A percentile compares a stretch with the other conserved stretches of the same genome.
These are phyloP conservation scores for Rhipidocladum racemiflorum DNA, from an alignment of 176 grass and related monocot genomes.

Conservation along the genomic window DNA sequence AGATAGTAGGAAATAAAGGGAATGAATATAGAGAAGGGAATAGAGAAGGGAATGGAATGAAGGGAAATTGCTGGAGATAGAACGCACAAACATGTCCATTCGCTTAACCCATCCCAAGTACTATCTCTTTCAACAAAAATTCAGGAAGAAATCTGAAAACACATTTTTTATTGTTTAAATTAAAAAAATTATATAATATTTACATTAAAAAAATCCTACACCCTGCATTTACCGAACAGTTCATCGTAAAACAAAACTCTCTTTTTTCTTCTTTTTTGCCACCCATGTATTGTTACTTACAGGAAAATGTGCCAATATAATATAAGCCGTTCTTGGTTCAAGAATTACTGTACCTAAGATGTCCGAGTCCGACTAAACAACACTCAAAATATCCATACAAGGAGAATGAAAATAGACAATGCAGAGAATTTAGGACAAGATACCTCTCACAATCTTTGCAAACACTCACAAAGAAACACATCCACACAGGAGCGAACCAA, in stretches of 20 bases:
- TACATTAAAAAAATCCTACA: background rate
- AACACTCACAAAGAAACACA: constrained; percentile 16
- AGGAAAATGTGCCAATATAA: background rate
- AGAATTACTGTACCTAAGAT: constrained; percentile 30
- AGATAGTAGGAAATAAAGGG: too few species aligned
- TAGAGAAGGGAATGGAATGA: too few species aligned
- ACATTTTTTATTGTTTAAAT: background rate
- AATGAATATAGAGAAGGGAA: too few species aligned
- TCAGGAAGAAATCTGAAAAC: background rate
- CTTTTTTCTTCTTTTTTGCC: background rate
- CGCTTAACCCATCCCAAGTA: background rate
- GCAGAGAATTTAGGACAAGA: background rate
- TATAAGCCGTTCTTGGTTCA: constrained; percentile 38
- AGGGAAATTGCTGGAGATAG: too few species aligned
- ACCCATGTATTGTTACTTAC: constrained; percentile 22
- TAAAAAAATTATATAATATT: too few species aligned
- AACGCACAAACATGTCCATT: background rate
- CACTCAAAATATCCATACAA: constrained; percentile 30
- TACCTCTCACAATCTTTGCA: background rate
- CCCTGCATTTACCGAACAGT: background rate
- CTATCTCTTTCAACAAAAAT: too few species aligned
- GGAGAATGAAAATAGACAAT: background rate
- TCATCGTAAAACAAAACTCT: background rate
- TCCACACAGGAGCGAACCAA: constrained; percentile 17
- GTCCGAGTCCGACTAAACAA: constrained; percentile 7